These are phyloP conservation scores for Datisca glomerata DNA, from an alignment of 306 rosid species.

Conservation along the genomic window DNA sequence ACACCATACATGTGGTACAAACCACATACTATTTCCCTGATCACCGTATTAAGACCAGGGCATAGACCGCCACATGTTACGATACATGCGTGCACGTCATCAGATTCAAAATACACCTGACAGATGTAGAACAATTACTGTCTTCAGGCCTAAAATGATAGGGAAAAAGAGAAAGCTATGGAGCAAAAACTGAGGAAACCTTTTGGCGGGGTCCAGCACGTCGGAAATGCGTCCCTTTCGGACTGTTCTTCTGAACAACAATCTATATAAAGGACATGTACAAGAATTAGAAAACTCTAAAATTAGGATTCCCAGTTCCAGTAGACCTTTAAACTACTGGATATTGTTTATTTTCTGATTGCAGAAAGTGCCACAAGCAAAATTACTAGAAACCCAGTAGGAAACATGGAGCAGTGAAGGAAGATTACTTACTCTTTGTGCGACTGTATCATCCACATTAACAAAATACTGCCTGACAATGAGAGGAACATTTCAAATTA, in stretches of 20 bases:
- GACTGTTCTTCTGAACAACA: constrained; percentile 65
- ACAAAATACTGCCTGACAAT: constrained; percentile 97
- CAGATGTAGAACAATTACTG: background rate
- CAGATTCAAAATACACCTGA: constrained; percentile 43
- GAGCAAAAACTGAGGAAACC: no score
- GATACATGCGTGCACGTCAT: constrained; percentile 38
- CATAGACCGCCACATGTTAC: constrained; percentile 58
- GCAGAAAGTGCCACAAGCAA: background rate
- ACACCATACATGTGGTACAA: constrained; percentile 47
- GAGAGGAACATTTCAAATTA: no score
- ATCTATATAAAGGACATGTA: no score
- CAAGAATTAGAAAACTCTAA: no score
- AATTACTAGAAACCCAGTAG: no score
- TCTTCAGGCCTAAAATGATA: background rate
- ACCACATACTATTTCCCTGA: constrained; percentile 52
- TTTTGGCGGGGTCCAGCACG: constrained; percentile 92
- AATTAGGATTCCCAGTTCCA: no score
- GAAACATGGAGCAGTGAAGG: background rate
- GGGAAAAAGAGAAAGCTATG: no score
- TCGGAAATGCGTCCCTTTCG: constrained; percentile 71
- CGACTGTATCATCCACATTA: constrained; percentile 58
- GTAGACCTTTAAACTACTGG: no score
- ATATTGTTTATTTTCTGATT: no score
- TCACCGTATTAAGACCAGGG: constrained; percentile 44
- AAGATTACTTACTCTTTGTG: constrained; percentile 40